phyloP scores from a whole-genome alignment of 768 basidiomycete genomes.

The Lyophyllum shimeji region DNA sequence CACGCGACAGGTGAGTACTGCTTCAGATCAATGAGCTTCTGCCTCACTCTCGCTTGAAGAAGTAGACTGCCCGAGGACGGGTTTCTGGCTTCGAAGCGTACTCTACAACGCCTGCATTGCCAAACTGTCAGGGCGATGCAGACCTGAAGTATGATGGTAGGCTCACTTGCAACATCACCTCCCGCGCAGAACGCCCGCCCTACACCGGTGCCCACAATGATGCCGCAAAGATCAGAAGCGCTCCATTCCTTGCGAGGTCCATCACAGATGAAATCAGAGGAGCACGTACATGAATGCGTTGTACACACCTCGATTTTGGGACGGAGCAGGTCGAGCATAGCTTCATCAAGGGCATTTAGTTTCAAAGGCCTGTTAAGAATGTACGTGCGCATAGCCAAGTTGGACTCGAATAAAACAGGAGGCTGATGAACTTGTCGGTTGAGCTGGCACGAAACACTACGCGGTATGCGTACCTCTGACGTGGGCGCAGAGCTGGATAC shows the following conservation, averaged over 20 bases:
- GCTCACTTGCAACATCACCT: conserved; percentile 88
- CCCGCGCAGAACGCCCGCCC: conserved; percentile 91
- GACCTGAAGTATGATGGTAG: neutral
- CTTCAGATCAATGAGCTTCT: conserved; percentile 14
- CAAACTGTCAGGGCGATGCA: conserved; percentile 2
- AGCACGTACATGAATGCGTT: neutral
- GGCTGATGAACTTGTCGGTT: conserved; percentile 29
- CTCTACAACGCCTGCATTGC: conserved; percentile 50
- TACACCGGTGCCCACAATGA: conserved; percentile 70
- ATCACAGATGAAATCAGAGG: conserved; percentile 8
- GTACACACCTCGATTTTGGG: conserved; percentile 72
- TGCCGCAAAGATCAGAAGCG: conserved; percentile 63
- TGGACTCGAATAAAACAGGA: conserved; percentile 70
- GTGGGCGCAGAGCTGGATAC: conserved; percentile 26
- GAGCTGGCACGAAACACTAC: conserved; percentile 13
- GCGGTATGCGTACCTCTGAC: conserved; percentile 34
- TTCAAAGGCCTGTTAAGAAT: conserved; percentile 78
- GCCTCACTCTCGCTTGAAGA: conserved; percentile 87
- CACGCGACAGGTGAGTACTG: conserved; percentile 9
- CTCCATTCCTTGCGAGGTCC: conserved; percentile 65
- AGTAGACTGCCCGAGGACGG: conserved; percentile 68
- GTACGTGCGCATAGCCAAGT: conserved; percentile 62
- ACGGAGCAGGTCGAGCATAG: conserved; percentile 72
- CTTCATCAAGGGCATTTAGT: conserved; percentile 78
- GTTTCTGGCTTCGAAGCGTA: conserved; percentile 51